Evolutionary conservation across 768 basidiomycete genomes (phyloP).

Genomic region (Mycena rebaudengoi): DNA sequence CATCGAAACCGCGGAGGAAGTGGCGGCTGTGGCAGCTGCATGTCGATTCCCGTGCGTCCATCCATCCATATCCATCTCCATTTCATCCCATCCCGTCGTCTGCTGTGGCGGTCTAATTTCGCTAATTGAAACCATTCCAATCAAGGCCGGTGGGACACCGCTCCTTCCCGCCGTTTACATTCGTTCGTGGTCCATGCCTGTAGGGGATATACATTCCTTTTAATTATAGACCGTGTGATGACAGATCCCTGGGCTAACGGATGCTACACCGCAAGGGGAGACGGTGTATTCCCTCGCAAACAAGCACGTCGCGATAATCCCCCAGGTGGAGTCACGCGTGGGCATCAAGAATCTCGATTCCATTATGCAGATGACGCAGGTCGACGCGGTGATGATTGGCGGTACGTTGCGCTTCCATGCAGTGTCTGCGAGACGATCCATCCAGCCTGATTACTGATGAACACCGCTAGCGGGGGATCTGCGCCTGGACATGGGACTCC

Average conservation of each 20-base stretch:
- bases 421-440: too few species aligned
- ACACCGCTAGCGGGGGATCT: constrained; percentile 18
- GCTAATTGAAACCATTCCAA: not conserved
- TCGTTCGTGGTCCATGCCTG: not conserved
- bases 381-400: constrained; percentile 12
- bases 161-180: constrained; percentile 14
- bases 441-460: too few species aligned
- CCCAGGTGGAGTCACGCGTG: constrained; percentile 1
- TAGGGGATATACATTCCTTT: not conserved
- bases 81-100: too few species aligned
- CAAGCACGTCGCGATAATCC: constrained; percentile 17
- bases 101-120: not conserved
- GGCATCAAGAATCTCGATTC: constrained; percentile 9
- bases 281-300: constrained; percentile 4
- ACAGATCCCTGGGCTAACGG: constrained; percentile 5
- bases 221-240: not conserved
- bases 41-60: constrained; percentile 8
- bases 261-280: not conserved
- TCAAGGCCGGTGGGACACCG: constrained; percentile 14
- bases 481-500: constrained; percentile 25
- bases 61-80: too few species aligned
- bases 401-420: not conserved
- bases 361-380: not conserved
- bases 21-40: not conserved
- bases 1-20: constrained; percentile 11